Evolutionary conservation across 2,329 filamentous ascomycete genomes (phyloP).

Genomic region (Colletotrichum liaoningense): DNA sequence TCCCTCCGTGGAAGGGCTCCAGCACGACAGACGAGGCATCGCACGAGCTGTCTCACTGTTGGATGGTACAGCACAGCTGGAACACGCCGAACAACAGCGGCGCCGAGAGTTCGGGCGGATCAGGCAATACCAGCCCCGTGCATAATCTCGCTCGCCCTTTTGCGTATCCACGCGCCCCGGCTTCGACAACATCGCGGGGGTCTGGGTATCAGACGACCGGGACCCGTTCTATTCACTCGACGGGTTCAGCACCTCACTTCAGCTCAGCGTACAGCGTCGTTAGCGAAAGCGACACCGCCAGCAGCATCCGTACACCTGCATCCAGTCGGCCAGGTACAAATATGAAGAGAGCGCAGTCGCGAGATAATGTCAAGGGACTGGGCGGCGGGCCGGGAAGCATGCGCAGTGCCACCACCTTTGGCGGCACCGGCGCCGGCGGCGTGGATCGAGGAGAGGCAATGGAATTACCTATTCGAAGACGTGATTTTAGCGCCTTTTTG

Average conservation of each 20-base stretch:
- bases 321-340: slow-evolving; percentile 32
- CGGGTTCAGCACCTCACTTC: slow-evolving; percentile 38
- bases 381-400: slow-evolving; percentile 14
- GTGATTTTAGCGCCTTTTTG: slow-evolving; percentile 23
- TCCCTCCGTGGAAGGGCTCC: slow-evolving; percentile 65
- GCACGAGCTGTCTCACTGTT: slow-evolving; percentile 66
- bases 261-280: slow-evolving; percentile 43
- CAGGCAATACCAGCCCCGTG: slow-evolving; percentile 40
- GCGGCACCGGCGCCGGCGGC: slow-evolving; percentile 30
- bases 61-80: slow-evolving; percentile 58
- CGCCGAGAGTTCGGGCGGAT: slow-evolving; percentile 41
- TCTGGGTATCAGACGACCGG: slow-evolving; percentile 33
- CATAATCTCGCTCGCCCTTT: slow-evolving; percentile 13
- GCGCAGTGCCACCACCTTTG: slow-evolving; percentile 35
- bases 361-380: slow-evolving; percentile 32
- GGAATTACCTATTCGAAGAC: slow-evolving; percentile 38
- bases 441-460: slow-evolving; percentile 41
- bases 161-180: slow-evolving; percentile 42
- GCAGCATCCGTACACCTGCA: slow-evolving; percentile 40
- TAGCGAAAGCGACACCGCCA: slow-evolving; percentile 43
- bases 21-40: slow-evolving; percentile 49
- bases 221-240: slow-evolving; percentile 40
- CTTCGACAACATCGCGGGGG: slow-evolving; percentile 36
- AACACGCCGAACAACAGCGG: slow-evolving; percentile 42
- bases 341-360: slow-evolving; percentile 32